Percentiles rank a stretch among this genome's conserved stretches.
These are phyloP conservation scores for Calvatia gigantea DNA, from an alignment of 768 basidiomycete genomes.

Conservation along the genomic window DNA sequence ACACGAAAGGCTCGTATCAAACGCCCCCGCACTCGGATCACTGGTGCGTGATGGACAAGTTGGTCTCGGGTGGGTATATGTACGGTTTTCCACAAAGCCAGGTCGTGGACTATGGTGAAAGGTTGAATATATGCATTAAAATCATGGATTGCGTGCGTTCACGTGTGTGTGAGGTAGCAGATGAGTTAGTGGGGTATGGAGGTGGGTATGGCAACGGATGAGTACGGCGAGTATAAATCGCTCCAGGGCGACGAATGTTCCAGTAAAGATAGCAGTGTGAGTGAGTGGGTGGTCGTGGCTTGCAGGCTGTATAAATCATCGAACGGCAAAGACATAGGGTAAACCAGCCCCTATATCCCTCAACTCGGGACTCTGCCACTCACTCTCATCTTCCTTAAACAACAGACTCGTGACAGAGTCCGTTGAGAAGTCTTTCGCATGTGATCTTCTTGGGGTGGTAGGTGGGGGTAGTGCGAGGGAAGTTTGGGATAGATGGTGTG, in stretches of 20 bases:
- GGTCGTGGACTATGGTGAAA: too few species aligned
- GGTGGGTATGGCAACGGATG: too few species aligned
- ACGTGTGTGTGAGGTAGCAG: too few species aligned
- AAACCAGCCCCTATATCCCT: conserved; percentile 33
- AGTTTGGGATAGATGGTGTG: neutral
- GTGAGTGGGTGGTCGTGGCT: neutral
- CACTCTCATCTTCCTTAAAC: conserved; percentile 40
- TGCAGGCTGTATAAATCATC: neutral
- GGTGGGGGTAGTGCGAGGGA: neutral
- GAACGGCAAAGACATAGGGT: neutral
- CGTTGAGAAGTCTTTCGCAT: conserved; percentile 17
- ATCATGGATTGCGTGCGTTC: too few species aligned
- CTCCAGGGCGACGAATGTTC: neutral
- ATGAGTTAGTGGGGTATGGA: too few species aligned
- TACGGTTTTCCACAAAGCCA: too few species aligned
- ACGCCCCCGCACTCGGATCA: too few species aligned
- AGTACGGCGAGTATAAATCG: too few species aligned
- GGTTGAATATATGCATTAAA: too few species aligned
- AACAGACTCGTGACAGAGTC: conserved; percentile 7
- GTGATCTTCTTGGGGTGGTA: conserved; percentile 11
- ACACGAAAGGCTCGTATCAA: too few species aligned
- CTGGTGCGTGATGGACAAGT: too few species aligned
- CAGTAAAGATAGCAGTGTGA: neutral
- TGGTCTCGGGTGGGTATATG: too few species aligned
- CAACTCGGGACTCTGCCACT: conserved; percentile 64